Percentiles rank a stretch among this genome's conserved stretches.
Conservation (phyloP, 148 eudicot species). For the Selenicereus undatus region DNA sequence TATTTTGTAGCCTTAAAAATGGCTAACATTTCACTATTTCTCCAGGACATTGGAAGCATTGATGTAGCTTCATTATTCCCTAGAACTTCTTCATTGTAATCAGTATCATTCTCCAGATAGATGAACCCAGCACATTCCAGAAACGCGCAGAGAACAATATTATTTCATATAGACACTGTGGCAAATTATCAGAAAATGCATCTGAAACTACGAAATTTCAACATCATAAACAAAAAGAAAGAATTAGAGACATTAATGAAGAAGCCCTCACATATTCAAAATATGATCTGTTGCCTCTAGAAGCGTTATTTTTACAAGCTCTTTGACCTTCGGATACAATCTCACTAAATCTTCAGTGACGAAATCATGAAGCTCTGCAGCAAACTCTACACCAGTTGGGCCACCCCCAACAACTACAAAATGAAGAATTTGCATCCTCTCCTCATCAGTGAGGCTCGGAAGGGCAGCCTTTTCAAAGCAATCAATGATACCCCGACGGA, state of each 20-base stretch:
- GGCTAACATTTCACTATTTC: neutral
- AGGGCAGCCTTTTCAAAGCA: constrained; percentile 63
- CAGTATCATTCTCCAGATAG: neutral
- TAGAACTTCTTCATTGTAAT: too few relatives aligned
- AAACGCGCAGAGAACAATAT: neutral
- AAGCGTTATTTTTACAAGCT: constrained; percentile 53
- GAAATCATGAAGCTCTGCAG: constrained; percentile 69
- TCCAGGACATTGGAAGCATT: neutral
- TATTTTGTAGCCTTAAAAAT: neutral
- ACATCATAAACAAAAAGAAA: neutral
- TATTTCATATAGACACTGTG: neutral
- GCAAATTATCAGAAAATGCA: neutral
- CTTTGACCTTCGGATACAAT: constrained; percentile 51
- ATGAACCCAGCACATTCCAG: neutral
- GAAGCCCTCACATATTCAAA: constrained; percentile 50
- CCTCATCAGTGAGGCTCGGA: constrained; percentile 56
- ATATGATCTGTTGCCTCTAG: constrained; percentile 72
- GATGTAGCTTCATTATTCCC: neutral
- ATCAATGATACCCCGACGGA: constrained; percentile 49
- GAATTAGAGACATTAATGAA: neutral
- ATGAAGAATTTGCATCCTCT: constrained; percentile 56
- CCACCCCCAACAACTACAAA: constrained; percentile 80
- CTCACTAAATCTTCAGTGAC: constrained; percentile 52
- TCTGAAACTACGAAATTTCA: neutral
- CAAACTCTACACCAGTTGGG: constrained; percentile 73